Base-by-base conservation (phyloP, 345 rosid species). In the Populus alba region DNA sequence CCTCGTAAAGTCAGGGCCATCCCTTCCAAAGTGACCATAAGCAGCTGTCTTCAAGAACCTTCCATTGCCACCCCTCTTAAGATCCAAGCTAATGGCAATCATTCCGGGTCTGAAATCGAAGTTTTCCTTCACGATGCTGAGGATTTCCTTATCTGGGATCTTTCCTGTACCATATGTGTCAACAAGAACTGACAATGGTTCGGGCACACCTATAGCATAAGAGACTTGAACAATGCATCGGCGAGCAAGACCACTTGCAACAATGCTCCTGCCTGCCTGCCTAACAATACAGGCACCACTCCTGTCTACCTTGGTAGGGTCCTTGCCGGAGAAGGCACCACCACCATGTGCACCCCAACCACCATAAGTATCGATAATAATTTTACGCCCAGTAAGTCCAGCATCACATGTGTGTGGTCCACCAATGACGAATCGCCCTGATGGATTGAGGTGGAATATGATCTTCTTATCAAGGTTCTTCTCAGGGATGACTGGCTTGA, bases 381-480 rank as follows among this genome's bases (percentile, higher is more conserved):
- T n/a, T n/a, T n/a, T n/a, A n/a, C n/a, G n/a, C n/a, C n/a, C n/a
- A n/a, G n/a, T n/a, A n/a, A n/a, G n/a, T 77, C 74, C 74, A 38
- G 79, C 79, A 39, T 77, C 79, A 38, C 74, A n/a, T n/a, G n/a
- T 74, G n/a, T 77, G 79, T 6, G 79, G 79, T 18, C 79, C 74
- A 11, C 79, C 79, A 41, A 57, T 77, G n/a, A 69, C 79, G 7
- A 69, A 77, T 6, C 79, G n/a, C 55, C 69, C 74, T 16, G 74
- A 77, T 29, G 79, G 79, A 59, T 77, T 77, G 22, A 69, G 74
- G 47, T 77, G 79, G 74, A 69, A 69, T 13, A 69, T 69, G 79
- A 74, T 69, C 31, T 77, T 77, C 68, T 77, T 74, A 18, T 77
- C 79, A 22, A 77, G 73, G 61, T 77, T 69, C 74, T 77, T 77